A percentile compares a stretch with the other conserved stretches of the same genome.
phyloP scores from a whole-genome alignment of 1,284 basidiomycete species.

The Apiotrichum porosum region DNA sequence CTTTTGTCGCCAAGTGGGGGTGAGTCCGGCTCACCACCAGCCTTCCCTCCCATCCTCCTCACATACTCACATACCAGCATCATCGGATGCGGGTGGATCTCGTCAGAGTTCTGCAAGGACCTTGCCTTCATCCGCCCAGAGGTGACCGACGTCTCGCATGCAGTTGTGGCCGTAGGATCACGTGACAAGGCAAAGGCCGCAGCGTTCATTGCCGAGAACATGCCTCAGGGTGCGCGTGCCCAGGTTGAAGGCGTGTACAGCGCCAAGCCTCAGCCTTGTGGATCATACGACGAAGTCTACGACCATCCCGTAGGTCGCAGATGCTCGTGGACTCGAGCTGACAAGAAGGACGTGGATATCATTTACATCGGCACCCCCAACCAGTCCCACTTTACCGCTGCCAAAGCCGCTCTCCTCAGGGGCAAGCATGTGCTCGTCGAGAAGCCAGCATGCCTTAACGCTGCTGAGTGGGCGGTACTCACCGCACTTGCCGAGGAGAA shows the following conservation, averaged over 20 bases:
- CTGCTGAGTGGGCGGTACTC: conserved; percentile 47
- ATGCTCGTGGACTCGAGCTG: too few relatives aligned
- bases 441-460: conserved; percentile 52
- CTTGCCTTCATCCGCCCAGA: conserved; percentile 36
- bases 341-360: conserved; percentile 48
- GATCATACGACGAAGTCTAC: conserved; percentile 47
- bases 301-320: conserved; percentile 32
- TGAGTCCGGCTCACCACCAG: background rate
- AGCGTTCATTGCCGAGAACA: conserved; percentile 43
- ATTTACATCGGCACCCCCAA: conserved; percentile 54
- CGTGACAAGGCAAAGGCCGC: conserved; percentile 41
- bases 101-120: conserved; percentile 47
- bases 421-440: conserved; percentile 51
- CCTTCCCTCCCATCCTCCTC: background rate
- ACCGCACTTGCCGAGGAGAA: conserved; percentile 43
- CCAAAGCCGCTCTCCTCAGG: conserved; percentile 45
- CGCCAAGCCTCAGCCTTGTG: conserved; percentile 29
- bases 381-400: conserved; percentile 49
- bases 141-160: conserved; percentile 49
- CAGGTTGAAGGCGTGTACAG: conserved; percentile 28
- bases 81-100: conserved; percentile 31
- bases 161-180: conserved; percentile 49
- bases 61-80: conserved; percentile 9
- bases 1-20: conserved; percentile 8
- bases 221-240: conserved; percentile 29